Evolutionary conservation across 345 rosid genomes (phyloP).

Genomic region (Ceriops tagal): DNA sequence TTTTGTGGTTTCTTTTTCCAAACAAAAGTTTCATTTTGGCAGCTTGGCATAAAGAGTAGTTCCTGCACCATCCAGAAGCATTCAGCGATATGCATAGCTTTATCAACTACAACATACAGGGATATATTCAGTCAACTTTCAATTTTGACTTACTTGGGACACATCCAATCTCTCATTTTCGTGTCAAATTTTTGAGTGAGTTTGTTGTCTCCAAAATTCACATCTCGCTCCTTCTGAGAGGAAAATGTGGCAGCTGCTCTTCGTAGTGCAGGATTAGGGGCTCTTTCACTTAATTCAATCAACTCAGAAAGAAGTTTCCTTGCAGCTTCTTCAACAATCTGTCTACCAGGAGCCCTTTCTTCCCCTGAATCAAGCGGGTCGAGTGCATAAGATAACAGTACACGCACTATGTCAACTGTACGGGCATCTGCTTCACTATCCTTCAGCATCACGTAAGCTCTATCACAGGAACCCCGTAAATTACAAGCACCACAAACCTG

Average conservation of each 20-base stretch:
- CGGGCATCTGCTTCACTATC: conserved; percentile 68
- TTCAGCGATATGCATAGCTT: neutral
- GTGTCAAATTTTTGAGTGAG: conserved; percentile 43
- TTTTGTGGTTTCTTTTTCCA: neutral
- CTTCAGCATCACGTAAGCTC: conserved; percentile 72
- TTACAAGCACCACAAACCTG: conserved; percentile 86
- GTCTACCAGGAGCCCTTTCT: conserved; percentile 49
- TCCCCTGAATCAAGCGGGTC: conserved; percentile 63
- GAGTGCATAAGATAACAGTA: conserved; percentile 60
- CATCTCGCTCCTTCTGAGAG: conserved; percentile 23
- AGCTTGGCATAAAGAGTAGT: neutral
- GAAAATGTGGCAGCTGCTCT: conserved; percentile 39
- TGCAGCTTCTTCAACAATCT: conserved; percentile 47
- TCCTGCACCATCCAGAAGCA: neutral
- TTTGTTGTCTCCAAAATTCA: conserved; percentile 13
- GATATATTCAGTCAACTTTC: neutral
- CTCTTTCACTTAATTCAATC: conserved; percentile 62
- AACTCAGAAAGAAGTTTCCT: conserved; percentile 72
- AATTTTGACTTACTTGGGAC: conserved; percentile 63
- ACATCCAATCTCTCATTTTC: conserved; percentile 76
- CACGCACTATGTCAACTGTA: conserved; percentile 78
- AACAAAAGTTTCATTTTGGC: neutral
- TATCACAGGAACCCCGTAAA: conserved; percentile 80
- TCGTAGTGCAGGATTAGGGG: conserved; percentile 48
- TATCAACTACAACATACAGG: neutral